Evolutionary conservation across 1,139 yeast species (phyloP).

Genomic region (Entelexis sorbosivorans): DNA sequence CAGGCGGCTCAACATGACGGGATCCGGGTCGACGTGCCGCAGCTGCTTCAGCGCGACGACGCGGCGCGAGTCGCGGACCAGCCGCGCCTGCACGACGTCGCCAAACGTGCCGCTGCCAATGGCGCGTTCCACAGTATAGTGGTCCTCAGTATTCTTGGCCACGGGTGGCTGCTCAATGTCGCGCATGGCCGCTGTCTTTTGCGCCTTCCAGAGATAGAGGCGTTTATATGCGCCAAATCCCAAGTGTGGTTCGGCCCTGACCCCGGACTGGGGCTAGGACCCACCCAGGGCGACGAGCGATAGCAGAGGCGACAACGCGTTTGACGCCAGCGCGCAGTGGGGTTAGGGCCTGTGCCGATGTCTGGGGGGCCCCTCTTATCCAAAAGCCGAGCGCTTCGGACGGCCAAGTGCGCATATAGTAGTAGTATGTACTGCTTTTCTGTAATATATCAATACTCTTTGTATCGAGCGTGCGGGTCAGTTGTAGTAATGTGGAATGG

Average conservation of each 20-base stretch:
- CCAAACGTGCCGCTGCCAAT: slow-evolving; percentile 25
- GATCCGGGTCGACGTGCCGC: slow-evolving; percentile 45
- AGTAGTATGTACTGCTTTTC: too few species aligned
- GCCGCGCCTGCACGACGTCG: slow-evolving; percentile 19
- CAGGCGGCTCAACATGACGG: slow-evolving; percentile 38
- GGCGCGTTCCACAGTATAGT: not conserved
- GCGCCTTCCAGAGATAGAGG: not conserved
- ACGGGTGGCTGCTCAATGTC: not conserved
- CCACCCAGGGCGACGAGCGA: not conserved
- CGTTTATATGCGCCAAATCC: not conserved
- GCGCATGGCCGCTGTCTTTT: not conserved
- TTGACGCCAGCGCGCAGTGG: not conserved
- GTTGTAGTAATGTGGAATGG: too few species aligned
- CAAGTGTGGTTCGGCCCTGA: not conserved
- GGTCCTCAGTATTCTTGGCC: not conserved
- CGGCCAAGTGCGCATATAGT: too few species aligned
- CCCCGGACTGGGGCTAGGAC: not conserved
- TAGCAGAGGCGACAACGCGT: not conserved
- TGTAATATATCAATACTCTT: too few species aligned
- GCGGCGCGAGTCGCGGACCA: not conserved
- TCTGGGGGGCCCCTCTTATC: too few species aligned
- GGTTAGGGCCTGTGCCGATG: too few species aligned
- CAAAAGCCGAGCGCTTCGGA: too few species aligned
- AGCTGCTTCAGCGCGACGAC: slow-evolving; percentile 75
- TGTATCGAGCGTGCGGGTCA: too few species aligned